These are phyloP conservation scores for Russula emetica DNA, from an alignment of 768 basidiomycete species.

Conservation along the genomic window DNA sequence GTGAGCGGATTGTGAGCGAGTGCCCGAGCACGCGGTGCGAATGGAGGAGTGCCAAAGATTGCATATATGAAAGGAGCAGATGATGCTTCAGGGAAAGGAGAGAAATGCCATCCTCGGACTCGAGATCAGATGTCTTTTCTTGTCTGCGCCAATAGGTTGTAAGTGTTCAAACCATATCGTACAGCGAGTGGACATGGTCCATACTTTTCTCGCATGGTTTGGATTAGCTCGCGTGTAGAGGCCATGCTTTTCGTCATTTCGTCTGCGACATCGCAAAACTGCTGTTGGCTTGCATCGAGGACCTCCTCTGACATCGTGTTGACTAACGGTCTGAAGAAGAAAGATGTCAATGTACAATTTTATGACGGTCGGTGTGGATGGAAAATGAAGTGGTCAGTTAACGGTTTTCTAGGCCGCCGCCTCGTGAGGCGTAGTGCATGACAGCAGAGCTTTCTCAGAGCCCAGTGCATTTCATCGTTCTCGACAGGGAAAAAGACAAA, in stretches of 20 bases:
- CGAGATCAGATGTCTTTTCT: constrained; percentile 37
- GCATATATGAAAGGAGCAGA: constrained; percentile 77
- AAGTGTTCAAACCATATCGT: background rate
- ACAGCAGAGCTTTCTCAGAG: constrained; percentile 49
- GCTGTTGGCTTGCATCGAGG: constrained; percentile 24
- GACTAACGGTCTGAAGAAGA: background rate
- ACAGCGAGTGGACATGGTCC: constrained; percentile 24
- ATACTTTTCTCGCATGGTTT: constrained; percentile 53
- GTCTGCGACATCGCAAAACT: constrained; percentile 37
- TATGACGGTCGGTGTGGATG: background rate
- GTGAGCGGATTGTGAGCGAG: constrained; percentile 48
- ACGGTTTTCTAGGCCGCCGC: constrained; percentile 68
- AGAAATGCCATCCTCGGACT: constrained; percentile 80
- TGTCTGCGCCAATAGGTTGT: constrained; percentile 30
- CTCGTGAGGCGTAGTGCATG: constrained; percentile 48
- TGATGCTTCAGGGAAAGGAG: constrained; percentile 86
- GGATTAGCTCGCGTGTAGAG: constrained; percentile 54
- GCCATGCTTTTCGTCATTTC: constrained; percentile 62
- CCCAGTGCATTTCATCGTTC: constrained; percentile 59
- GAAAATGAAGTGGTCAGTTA: constrained; percentile 41
- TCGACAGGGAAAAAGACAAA: background rate
- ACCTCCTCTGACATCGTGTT: constrained; percentile 15
- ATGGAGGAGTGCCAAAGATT: constrained; percentile 70
- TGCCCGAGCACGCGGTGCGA: constrained; percentile 69
- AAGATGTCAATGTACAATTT: background rate